Evolutionary conservation across 371 early-diverging fungal genomes (phyloP), one percentile per base, ranked within the genome.

Genomic region (Rhizopus arrhizus): DNA sequence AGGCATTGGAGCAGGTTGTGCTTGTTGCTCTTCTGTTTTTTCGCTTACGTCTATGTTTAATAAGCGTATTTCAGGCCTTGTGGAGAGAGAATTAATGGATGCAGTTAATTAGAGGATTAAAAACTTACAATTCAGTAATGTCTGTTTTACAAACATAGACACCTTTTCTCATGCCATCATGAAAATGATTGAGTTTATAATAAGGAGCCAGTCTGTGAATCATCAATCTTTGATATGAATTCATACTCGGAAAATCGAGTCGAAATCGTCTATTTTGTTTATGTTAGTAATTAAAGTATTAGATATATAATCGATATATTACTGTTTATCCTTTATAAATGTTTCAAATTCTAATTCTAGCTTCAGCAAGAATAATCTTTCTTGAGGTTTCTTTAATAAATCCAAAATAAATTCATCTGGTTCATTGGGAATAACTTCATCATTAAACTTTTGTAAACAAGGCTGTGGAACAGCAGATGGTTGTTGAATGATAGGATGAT

Each of bases 161-260:
- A 5, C 81, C 82, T 40, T 81, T 80, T 48, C 85, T 80, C 53
- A 72, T 56, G 7, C 80, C 73, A 55, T 91, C 88, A 47, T 83
- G 81, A 10, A 82, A 73, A 70, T 89, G 91, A 4, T 74, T 81
- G 53, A 91, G 59, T 53, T 85, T 83, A 65, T 86, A 92, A 66
- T 89, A 87, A 43, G 85, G 82, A 12, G 90, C 91, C 3, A 90
- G 80, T 33, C 85, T 80, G 66, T 92, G 91, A 8, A 89, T 80
- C 59, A 92, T 82, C 62, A 89, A 70, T 10, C 93, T 81, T 56
- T 91, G 89, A 59, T 91, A 92, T 6, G 89, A 88, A 59, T 92
- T 92, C 83, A 91, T 84, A 10, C 75, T 73, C 13, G 90, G 88
- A 61, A 89, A 84, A 62, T 85, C 88, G 43, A 90, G 67, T 13